phyloP scores from a whole-genome alignment of 2,329 filamentous ascomycete genomes.

The Aspergillus japonicus region DNA sequence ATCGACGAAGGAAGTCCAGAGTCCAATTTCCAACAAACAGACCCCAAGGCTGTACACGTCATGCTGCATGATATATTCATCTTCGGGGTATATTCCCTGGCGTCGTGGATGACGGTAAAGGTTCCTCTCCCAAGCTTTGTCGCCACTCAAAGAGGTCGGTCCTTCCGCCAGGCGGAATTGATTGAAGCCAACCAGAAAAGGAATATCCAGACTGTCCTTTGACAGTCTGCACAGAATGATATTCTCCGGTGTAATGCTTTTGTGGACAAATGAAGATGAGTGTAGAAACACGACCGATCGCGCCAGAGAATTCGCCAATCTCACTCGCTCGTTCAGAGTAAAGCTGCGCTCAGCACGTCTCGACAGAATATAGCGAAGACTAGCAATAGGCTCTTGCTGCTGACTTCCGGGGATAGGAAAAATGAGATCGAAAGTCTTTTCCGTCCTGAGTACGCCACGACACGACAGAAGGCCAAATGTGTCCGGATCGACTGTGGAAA shows the following conservation, averaged over 20 bases:
- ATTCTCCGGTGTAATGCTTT: conserved; percentile 47
- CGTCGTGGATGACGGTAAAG: conserved; percentile 53
- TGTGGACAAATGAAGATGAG: conserved; percentile 46
- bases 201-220: background rate
- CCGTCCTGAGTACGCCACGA: background rate
- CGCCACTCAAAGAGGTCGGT: conserved; percentile 34
- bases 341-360: background rate
- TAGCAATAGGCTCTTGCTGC: background rate
- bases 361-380: background rate
- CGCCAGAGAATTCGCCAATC: conserved; percentile 30
- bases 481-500: background rate
- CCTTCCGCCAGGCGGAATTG: conserved; percentile 38
- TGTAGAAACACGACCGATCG: conserved; percentile 40
- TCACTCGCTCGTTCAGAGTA: conserved; percentile 6
- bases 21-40: conserved; percentile 53
- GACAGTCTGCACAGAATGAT: conserved; percentile 11
- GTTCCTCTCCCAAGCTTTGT: conserved; percentile 44
- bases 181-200: conserved; percentile 49
- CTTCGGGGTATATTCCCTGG: conserved; percentile 42
- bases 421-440: background rate
- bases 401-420: background rate
- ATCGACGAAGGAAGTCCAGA: conserved; percentile 26
- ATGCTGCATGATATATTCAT: conserved; percentile 52
- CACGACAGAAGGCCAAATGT: conserved; percentile 1
- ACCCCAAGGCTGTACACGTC: conserved; percentile 59